phyloP scores from a whole-genome alignment of 257 asterid genomes.

The Solanum boliviense region DNA sequence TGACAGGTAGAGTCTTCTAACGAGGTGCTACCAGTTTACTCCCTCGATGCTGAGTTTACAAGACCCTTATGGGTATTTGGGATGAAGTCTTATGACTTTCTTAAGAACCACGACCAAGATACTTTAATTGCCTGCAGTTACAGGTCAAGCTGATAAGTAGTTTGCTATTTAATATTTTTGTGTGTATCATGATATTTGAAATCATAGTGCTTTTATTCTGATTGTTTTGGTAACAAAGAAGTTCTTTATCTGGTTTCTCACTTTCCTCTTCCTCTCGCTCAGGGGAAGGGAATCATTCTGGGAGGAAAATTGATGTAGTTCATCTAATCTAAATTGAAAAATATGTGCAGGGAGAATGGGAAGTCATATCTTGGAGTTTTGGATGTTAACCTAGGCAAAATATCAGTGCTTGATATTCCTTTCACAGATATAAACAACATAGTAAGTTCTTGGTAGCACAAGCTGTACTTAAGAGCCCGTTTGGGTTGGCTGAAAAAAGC shows the following conservation, averaged over 20 bases:
- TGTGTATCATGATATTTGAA: background rate
- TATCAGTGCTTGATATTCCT: constrained; percentile 54
- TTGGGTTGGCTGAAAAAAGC: background rate
- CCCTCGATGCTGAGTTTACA: constrained; percentile 74
- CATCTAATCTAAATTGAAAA: constrained; percentile 4
- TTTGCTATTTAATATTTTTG: background rate
- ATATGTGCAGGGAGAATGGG: constrained; percentile 68
- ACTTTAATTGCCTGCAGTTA: constrained; percentile 72
- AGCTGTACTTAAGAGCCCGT: background rate
- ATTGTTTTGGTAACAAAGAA: background rate
- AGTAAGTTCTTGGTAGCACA: constrained; percentile 25
- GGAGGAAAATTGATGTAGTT: background rate
- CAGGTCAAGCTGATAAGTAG: constrained; percentile 41
- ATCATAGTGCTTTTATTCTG: background rate
- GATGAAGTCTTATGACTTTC: constrained; percentile 67
- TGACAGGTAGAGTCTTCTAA: constrained; percentile 71
- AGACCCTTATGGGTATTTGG: constrained; percentile 93
- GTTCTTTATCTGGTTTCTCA: background rate
- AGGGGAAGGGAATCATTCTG: background rate
- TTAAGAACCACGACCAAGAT: constrained; percentile 30
- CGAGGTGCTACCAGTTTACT: constrained; percentile 62
- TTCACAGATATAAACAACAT: constrained; percentile 72
- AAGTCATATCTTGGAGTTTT: constrained; percentile 72
- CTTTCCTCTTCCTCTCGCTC: background rate
- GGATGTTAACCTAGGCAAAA: constrained; percentile 48